Evolutionary conservation across 352 stramenopile genomes (phyloP), one percentile per base, ranked within the genome.

Genomic region (Phytophthora uliginosa): DNA sequence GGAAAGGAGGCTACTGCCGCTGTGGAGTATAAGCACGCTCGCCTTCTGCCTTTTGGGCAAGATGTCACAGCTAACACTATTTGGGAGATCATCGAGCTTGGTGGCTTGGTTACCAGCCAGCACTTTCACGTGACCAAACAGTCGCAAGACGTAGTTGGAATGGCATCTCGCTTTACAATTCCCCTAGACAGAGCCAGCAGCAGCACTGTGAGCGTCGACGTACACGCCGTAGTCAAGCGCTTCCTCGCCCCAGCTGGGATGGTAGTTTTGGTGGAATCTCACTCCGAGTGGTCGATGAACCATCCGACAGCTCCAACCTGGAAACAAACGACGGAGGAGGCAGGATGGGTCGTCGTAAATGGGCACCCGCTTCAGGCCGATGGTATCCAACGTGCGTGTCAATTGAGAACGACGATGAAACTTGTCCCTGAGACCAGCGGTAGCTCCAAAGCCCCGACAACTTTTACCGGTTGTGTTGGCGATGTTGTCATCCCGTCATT

Each of bases 401-500:
- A 68, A 15, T 1, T 76, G 4, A 28, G 54, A 40, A 54, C 69
- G 12, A 38, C 54, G 26, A 72, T 76, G 12, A 76, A 72, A 17
- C 51, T 76, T 3, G 42, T 17, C 17, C 15, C 55, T 24, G 48
- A 28, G 17, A 20, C 24, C 24, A 45, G 24, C 20, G 24, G 24
- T 36, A 13, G 50, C 42, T 28, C 48, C n/a, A 54, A 54, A 5
- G 7, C 38, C 18, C 40, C 56, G n/a, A 57, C 56, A 26, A 54
- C 48, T 18, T 63, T 71, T n/a, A 76, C 61, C 17, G 63, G 63
- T 26, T 48, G 26, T 2, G 52, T 76, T 0, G 57, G 63, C 3
- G 69, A 76, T 26, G 24, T 76, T 24, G 69, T 76, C 20, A 68
- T 76, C 45, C 69, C 69, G 24, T 76, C 69, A 17, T 76, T 76